Conservation (phyloP, 2,329 filamentous ascomycete species). For the Sporothrix protearum region DNA sequence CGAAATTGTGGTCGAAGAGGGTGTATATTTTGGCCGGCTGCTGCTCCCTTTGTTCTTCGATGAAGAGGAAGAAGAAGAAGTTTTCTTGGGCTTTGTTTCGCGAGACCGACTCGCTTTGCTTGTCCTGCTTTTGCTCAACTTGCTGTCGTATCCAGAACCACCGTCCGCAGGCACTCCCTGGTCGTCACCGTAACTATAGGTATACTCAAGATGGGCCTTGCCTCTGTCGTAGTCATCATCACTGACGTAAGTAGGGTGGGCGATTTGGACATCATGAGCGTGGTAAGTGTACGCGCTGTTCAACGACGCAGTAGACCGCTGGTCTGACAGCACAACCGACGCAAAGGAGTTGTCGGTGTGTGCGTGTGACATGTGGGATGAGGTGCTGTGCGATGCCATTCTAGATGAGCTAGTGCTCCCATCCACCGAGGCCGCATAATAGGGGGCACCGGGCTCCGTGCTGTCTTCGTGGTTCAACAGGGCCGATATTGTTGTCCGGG, state of each 20-base stretch:
- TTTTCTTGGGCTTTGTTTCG: not conserved
- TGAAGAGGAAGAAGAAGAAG: not conserved
- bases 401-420: not conserved
- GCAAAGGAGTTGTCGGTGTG: slow-evolving; percentile 14
- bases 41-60: not conserved
- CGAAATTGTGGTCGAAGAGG: slow-evolving; percentile 1
- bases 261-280: not conserved
- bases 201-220: slow-evolving; percentile 7
- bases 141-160: not conserved
- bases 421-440: not conserved
- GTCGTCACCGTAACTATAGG: not conserved
- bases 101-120: not conserved
- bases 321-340: slow-evolving; percentile 13
- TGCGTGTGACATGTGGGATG: not conserved
- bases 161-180: not conserved
- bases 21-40: not conserved
- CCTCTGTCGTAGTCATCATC: slow-evolving; percentile 18
- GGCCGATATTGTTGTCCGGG: slow-evolving; percentile 14
- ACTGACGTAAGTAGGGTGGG: not conserved
- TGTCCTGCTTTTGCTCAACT: not conserved
- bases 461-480: slow-evolving; percentile 19
- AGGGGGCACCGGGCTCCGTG: not conserved
- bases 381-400: slow-evolving; percentile 3
- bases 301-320: not conserved
- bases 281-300: slow-evolving; percentile 11